These are phyloP conservation scores for Starmera dryadoides DNA, from an alignment of 805 yeast genomes.

Conservation along the genomic window DNA sequence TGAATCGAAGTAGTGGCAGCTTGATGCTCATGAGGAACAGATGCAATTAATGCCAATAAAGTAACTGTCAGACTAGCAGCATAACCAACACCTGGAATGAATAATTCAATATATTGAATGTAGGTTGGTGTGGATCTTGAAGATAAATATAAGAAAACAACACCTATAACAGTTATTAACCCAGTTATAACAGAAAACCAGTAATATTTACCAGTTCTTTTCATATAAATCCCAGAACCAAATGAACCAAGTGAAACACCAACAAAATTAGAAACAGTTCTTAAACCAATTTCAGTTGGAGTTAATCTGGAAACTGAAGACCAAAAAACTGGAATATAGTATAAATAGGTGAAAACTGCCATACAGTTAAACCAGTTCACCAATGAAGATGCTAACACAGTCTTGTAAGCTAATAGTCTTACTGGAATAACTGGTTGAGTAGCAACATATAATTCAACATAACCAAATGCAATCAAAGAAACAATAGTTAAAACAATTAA, in stretches of 20 bases:
- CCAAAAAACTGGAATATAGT: conserved; percentile 65
- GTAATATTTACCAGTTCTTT: conserved; percentile 58
- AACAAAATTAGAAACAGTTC: conserved; percentile 53
- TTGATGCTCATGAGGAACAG: conserved; percentile 62
- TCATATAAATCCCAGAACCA: conserved; percentile 60
- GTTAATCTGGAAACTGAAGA: conserved; percentile 43
- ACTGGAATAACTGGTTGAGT: conserved; percentile 60
- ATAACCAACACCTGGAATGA: conserved; percentile 58
- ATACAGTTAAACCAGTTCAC: conserved; percentile 66
- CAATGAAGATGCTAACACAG: conserved; percentile 56
- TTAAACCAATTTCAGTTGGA: conserved; percentile 50
- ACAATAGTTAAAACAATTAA: conserved; percentile 27
- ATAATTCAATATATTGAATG: conserved; percentile 36
- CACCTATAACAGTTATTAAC: conserved; percentile 39
- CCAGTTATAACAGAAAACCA: conserved; percentile 36
- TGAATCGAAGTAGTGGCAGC: conserved; percentile 88
- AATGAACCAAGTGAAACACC: conserved; percentile 66
- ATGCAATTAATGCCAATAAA: conserved; percentile 65
- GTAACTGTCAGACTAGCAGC: conserved; percentile 66
- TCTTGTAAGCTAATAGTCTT: conserved; percentile 42
- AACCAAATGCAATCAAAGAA: conserved; percentile 31
- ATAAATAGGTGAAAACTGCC: conserved; percentile 56
- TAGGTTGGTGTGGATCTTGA: conserved; percentile 19
- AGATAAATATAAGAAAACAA: conserved; percentile 23
- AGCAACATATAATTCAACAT: conserved; percentile 35